A percentile compares a stretch with the other conserved stretches of the same genome.
Evolutionary conservation across 306 rosid genomes (phyloP).

Genomic region (Fragaria vesca): DNA sequence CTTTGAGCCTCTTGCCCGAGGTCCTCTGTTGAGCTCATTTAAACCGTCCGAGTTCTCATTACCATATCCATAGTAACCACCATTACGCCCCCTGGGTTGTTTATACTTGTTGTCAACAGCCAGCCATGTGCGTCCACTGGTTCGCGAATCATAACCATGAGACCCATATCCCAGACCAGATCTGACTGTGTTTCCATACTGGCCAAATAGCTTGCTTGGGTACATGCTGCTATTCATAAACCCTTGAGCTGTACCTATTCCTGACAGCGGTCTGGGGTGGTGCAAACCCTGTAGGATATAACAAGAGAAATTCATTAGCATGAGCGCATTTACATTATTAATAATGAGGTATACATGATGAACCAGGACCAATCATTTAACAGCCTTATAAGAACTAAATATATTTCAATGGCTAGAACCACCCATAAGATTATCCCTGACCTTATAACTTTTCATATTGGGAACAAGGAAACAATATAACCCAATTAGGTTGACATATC

Average conservation of each 20-base stretch:
- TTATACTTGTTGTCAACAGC: conserved; percentile 79
- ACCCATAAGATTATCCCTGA: not conserved
- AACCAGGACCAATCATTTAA: too few relatives aligned
- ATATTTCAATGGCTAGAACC: not conserved
- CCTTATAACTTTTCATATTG: not conserved
- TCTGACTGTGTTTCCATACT: conserved; percentile 69
- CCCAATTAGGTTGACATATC: not conserved
- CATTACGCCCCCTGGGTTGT: conserved; percentile 73
- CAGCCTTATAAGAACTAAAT: not conserved
- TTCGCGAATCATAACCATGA: conserved; percentile 77
- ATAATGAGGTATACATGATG: not conserved
- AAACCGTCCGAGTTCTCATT: conserved; percentile 87
- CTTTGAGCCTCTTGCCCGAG: conserved; percentile 82
- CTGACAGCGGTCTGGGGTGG: conserved; percentile 83
- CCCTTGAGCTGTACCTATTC: conserved; percentile 62
- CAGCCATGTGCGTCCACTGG: conserved; percentile 77
- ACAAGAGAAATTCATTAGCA: not conserved
- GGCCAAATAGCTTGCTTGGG: conserved; percentile 71
- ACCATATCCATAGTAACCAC: conserved; percentile 74
- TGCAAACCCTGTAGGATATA: conserved; percentile 64
- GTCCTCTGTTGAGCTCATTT: conserved; percentile 88
- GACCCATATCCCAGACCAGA: conserved; percentile 81
- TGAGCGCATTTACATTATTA: not conserved
- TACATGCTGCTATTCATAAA: conserved; percentile 73
- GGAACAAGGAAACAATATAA: not conserved